Conservation (phyloP, 2,329 filamentous ascomycete genomes). For the Aspergillus jensenii region DNA sequence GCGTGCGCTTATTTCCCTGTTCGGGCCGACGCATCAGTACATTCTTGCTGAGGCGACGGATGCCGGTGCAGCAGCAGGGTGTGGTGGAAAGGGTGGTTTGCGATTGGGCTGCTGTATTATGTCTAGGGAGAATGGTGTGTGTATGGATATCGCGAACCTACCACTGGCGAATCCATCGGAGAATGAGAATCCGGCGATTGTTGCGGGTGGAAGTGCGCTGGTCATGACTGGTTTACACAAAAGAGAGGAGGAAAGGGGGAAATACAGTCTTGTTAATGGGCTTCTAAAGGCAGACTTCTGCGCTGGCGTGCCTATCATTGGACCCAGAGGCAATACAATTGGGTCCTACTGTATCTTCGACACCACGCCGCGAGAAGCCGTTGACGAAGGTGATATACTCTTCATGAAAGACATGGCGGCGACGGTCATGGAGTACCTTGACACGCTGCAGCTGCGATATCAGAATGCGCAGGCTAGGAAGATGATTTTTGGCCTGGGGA, state of each 20-base stretch:
- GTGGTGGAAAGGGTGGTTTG: too few species aligned
- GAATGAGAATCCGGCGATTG: background rate
- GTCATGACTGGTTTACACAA: background rate
- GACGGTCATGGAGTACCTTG: slow-evolving; percentile 22
- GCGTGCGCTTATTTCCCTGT: slow-evolving; percentile 28
- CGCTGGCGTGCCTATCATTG: background rate
- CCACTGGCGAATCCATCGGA: too few species aligned
- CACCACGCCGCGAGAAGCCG: background rate
- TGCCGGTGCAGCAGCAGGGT: too few species aligned
- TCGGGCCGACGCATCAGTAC: slow-evolving; percentile 26
- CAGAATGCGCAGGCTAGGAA: slow-evolving; percentile 23
- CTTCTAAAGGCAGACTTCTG: background rate
- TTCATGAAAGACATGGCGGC: slow-evolving; percentile 18
- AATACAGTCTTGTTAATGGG: background rate
- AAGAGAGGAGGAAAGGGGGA: background rate
- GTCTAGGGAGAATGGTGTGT: too few species aligned
- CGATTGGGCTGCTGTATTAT: too few species aligned
- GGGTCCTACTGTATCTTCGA: background rate
- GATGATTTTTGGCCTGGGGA: slow-evolving; percentile 21
- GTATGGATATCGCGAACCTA: too few species aligned
- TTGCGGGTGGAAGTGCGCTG: background rate
- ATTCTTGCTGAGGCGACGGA: slow-evolving; percentile 29
- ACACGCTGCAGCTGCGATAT: slow-evolving; percentile 20
- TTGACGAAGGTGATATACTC: background rate
- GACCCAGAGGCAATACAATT: background rate